These are phyloP conservation scores for Ogataea trehaloabstinens DNA, from an alignment of 805 yeast genomes.

Conservation along the genomic window DNA sequence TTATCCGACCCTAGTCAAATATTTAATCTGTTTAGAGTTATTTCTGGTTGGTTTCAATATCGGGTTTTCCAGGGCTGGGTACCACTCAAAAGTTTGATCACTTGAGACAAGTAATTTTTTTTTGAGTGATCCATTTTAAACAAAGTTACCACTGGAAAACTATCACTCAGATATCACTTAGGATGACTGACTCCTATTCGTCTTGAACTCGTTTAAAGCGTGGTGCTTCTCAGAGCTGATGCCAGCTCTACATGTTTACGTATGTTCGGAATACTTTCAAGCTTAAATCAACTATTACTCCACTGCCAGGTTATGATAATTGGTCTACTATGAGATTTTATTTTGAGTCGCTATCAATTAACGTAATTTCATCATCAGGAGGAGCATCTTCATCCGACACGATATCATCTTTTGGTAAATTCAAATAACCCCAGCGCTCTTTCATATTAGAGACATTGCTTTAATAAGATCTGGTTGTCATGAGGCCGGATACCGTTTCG, in stretches of 20 bases:
- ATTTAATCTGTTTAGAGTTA: too few relatives aligned
- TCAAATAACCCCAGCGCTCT: not conserved
- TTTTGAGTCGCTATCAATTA: conserved; percentile 1
- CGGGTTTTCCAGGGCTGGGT: too few relatives aligned
- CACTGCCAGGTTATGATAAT: not conserved
- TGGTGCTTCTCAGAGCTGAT: not conserved
- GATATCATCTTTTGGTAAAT: conserved; percentile 1
- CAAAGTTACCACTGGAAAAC: conserved; percentile 1
- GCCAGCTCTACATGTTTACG: conserved; percentile 1
- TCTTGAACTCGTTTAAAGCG: not conserved
- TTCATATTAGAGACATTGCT: not conserved
- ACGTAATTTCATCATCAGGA: conserved; percentile 1
- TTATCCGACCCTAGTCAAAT: too few relatives aligned
- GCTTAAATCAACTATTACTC: not conserved
- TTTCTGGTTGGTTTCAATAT: too few relatives aligned
- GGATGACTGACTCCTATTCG: not conserved
- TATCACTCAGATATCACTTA: too few relatives aligned
- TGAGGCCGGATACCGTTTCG: not conserved
- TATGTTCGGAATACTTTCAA: not conserved
- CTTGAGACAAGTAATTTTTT: too few relatives aligned
- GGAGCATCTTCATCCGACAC: conserved; percentile 1
- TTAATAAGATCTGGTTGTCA: conserved; percentile 1
- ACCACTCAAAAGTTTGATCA: too few relatives aligned
- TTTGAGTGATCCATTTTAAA: conserved; percentile 2
- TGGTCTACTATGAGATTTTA: conserved; percentile 1